phyloP scores from a whole-genome alignment of 345 rosid genomes.

The Aegle marmelos region DNA sequence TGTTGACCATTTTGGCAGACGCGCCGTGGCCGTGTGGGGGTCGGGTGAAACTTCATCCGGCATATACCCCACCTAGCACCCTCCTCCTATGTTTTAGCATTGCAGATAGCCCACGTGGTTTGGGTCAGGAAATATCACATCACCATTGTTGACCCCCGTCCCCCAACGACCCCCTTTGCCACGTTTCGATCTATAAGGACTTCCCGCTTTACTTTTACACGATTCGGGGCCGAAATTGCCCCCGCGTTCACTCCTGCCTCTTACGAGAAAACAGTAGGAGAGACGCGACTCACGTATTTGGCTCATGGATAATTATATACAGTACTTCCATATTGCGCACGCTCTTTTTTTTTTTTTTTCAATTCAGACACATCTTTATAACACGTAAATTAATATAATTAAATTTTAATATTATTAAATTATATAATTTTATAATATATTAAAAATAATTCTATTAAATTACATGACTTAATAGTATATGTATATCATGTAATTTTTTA shows the following conservation, averaged over 20 bases:
- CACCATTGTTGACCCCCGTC: background rate
- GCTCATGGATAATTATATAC: too few species aligned
- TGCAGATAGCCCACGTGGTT: background rate
- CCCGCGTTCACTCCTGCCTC: too few species aligned
- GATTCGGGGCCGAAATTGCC: background rate
- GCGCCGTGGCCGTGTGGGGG: background rate
- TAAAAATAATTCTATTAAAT: too few species aligned
- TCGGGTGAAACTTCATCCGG: background rate
- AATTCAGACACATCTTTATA: too few species aligned
- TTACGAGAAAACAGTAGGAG: background rate
- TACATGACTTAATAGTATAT: too few species aligned
- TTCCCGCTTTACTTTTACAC: background rate
- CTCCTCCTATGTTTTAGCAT: background rate
- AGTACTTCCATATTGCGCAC: too few species aligned
- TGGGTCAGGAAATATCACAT: background rate
- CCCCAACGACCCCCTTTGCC: background rate
- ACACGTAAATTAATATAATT: too few species aligned
- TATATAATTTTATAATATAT: too few species aligned
- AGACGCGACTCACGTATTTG: too few species aligned
- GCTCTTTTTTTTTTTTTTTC: too few species aligned
- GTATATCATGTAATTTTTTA: too few species aligned
- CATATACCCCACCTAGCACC: background rate
- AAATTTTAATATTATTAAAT: too few species aligned
- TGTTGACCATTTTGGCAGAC: background rate
- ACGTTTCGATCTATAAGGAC: background rate